Evolutionary conservation across 208 protist genomes (phyloP).

Genomic region (Acanthamoeba healyi): DNA sequence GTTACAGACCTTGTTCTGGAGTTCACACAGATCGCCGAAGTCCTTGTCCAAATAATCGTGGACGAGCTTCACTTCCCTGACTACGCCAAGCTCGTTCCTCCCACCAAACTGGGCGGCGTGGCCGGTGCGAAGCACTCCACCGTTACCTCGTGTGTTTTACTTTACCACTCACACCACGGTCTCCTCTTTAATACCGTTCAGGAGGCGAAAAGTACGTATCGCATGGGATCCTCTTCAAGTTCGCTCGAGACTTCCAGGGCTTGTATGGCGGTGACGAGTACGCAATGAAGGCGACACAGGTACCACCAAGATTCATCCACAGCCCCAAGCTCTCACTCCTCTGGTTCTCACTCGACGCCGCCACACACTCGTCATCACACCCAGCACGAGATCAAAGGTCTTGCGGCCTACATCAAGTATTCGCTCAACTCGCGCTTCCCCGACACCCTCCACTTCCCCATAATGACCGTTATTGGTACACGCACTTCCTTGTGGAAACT

Average conservation of each 20-base stretch:
- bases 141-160: not conserved
- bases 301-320: too few species aligned
- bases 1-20: not conserved
- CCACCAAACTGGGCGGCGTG: not conserved
- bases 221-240: conserved; percentile 67
- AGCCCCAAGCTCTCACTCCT: not conserved
- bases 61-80: not conserved
- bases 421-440: conserved; percentile 24
- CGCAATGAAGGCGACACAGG: conserved; percentile 59
- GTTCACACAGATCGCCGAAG: conserved; percentile 6
- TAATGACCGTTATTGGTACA: conserved; percentile 53
- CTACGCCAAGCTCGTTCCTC: not conserved
- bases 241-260: not conserved
- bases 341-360: not conserved
- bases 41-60: not conserved
- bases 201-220: conserved; percentile 63
- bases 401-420: conserved; percentile 39
- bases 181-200: not conserved
- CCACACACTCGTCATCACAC: not conserved
- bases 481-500: not conserved
- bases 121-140: not conserved
- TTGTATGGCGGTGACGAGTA: conserved; percentile 54
- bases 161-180: too few species aligned
- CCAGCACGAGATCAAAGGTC: conserved; percentile 67
- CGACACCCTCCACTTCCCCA: conserved; percentile 31